Base-by-base conservation (phyloP, 2,329 filamentous ascomycete species). In the Fusarium sp. region DNA sequence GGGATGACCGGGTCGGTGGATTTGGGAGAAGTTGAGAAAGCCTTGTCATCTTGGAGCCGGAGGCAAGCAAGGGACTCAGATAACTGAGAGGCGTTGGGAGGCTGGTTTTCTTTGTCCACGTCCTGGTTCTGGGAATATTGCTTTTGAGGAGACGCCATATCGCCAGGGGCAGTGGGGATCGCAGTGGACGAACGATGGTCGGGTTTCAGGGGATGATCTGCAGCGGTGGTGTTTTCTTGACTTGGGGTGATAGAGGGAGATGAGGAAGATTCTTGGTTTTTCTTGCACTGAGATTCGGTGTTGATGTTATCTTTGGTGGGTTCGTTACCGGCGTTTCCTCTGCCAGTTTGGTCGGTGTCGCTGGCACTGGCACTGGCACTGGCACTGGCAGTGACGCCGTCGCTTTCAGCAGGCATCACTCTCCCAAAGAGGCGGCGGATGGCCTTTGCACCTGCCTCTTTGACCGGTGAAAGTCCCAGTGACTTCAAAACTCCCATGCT, bases 341-440 rank as follows among this genome's bases (percentile, higher is more conserved):
- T 57, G 69, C 59, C 58, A 41, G 61, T 61, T 65, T 73, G 62
- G 49, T 65, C 62, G 28, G 62, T 62, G 28, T 67, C 67, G 60
- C 61, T 67, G 52, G 52, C 56, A 49, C 52, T 56, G 67, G 56
- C 54, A 58, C 61, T 67, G 52, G 52, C 56, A 49, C 52, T 56
- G 67, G 56, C 54, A 58, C 46, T 53, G 28, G 34, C 51, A 44
- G 37, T 30, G 26, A 30, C 51, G 25, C 51, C 18, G 61, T 71
- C 65, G 48, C 51, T 56, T 23, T 71, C 66, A 73, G 67, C 68
- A 74, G 74, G 69, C 68, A 69, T 58, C 54, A 60, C 65, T 41
- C 76, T 73, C 12, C 76, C 72, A 62, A 80, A 76, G 55, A 78
- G 68, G 58, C 71, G 75, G 21, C 78, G 78, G 19, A 80, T 57